Evolutionary conservation across 805 yeast genomes (phyloP).

Genomic region (Starmerella vaccinii): DNA sequence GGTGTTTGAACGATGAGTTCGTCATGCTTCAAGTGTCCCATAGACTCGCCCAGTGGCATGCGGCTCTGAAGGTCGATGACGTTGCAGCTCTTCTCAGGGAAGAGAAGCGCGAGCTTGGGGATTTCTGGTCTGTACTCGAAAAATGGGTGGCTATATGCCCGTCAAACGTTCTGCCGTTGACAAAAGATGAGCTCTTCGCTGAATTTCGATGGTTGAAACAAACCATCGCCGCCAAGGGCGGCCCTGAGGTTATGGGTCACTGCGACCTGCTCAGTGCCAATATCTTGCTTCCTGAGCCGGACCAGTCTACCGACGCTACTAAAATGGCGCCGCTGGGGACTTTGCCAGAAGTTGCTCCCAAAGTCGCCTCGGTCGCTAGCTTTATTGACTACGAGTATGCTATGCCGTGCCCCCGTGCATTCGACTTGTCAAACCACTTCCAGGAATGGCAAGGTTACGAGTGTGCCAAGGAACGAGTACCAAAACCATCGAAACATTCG

Average conservation of each 20-base stretch:
- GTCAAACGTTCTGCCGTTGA: slow-evolving; percentile 32
- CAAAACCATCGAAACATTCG: slow-evolving; percentile 39
- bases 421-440: slow-evolving; percentile 64
- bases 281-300: slow-evolving; percentile 43
- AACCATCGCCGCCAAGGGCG: slow-evolving; percentile 38
- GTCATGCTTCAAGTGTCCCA: slow-evolving; percentile 53
- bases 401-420: slow-evolving; percentile 62
- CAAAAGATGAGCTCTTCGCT: slow-evolving; percentile 34
- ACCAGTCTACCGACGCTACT: background rate
- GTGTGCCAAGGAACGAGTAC: slow-evolving; percentile 53
- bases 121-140: slow-evolving; percentile 50
- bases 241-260: slow-evolving; percentile 49
- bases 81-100: slow-evolving; percentile 9
- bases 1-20: slow-evolving; percentile 40
- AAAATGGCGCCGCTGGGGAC: slow-evolving; percentile 14
- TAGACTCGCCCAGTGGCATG: slow-evolving; percentile 64
- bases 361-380: slow-evolving; percentile 29
- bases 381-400: slow-evolving; percentile 67
- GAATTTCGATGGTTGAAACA: slow-evolving; percentile 50
- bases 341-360: background rate
- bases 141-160: slow-evolving; percentile 61
- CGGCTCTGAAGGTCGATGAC: slow-evolving; percentile 29
- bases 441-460: slow-evolving; percentile 78
- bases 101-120: slow-evolving; percentile 22
- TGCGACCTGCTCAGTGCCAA: slow-evolving; percentile 69